phyloP scores from a whole-genome alignment of 129 eudicot genomes.

The Chrysanthemum makinoi region DNA sequence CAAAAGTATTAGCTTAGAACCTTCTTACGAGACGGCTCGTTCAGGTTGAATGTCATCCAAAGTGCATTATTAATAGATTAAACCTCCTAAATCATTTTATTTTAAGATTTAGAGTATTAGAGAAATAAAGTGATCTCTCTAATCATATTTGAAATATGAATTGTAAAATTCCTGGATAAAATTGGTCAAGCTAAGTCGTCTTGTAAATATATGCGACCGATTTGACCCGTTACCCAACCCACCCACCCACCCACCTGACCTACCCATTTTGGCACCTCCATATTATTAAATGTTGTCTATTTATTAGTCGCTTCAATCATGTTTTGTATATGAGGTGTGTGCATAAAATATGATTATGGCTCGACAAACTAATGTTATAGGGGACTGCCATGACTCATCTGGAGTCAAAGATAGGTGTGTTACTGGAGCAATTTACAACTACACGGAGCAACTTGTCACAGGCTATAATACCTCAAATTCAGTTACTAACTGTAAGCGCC shows the following conservation, averaged over 20 bases:
- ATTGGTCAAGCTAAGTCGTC: no score
- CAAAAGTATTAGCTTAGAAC: no score
- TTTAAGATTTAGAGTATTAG: background rate
- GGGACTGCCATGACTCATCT: constrained; percentile 91
- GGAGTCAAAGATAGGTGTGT: constrained; percentile 83
- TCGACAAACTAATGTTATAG: constrained; percentile 33
- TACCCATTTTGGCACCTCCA: background rate
- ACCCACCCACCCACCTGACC: background rate
- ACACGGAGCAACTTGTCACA: constrained; percentile 69
- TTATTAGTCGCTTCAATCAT: background rate
- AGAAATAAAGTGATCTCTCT: background rate
- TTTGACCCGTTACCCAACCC: no score
- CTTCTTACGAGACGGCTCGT: background rate
- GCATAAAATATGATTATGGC: constrained; percentile 3
- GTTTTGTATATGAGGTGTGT: background rate
- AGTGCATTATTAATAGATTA: background rate
- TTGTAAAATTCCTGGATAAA: no score
- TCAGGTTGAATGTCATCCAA: background rate
- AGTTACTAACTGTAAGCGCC: constrained; percentile 48
- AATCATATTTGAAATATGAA: background rate
- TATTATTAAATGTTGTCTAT: background rate
- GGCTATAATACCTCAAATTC: constrained; percentile 47
- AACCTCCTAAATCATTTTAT: background rate
- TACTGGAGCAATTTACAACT: constrained; percentile 96
- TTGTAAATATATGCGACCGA: no score